A percentile compares a stretch with the other conserved stretches of the same genome.
phyloP scores from a whole-genome alignment of 805 yeast species.

The Monosporozyma servazzii region DNA sequence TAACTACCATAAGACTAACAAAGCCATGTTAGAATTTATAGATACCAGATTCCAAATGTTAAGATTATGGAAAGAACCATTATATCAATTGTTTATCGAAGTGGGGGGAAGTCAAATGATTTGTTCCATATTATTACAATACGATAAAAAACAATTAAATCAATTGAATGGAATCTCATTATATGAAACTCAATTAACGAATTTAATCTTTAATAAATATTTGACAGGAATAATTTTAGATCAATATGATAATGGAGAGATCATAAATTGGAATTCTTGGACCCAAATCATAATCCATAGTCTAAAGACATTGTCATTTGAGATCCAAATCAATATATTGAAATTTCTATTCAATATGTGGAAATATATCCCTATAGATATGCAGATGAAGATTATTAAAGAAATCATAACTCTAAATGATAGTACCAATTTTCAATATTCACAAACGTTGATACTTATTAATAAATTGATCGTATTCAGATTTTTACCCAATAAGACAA shows the following conservation, averaged over 20 bases:
- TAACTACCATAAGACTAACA: not conserved
- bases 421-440: not conserved
- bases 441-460: not conserved
- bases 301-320: constrained; percentile 19
- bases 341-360: constrained; percentile 24
- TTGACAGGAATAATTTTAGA: constrained; percentile 17
- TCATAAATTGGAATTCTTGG: constrained; percentile 25
- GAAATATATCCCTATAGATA: constrained; percentile 14
- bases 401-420: not conserved
- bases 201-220: constrained; percentile 22
- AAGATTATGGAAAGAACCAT: constrained; percentile 21
- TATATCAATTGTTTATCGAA: not conserved
- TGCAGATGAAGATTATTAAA: constrained; percentile 2
- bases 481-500: not conserved
- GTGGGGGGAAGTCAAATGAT: not conserved
- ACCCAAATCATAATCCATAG: constrained; percentile 16
- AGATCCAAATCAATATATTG: constrained; percentile 20
- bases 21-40: constrained; percentile 8
- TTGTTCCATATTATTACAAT: constrained; percentile 10
- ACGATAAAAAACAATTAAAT: constrained; percentile 18
- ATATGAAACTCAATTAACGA: constrained; percentile 20
- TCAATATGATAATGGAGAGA: constrained; percentile 9
- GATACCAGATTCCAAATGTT: constrained; percentile 17
- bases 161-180: constrained; percentile 19
- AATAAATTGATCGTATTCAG: not conserved